These are phyloP conservation scores for Hypoxylon sp. DNA, from an alignment of 2,329 filamentous ascomycete genomes.

Conservation along the genomic window DNA sequence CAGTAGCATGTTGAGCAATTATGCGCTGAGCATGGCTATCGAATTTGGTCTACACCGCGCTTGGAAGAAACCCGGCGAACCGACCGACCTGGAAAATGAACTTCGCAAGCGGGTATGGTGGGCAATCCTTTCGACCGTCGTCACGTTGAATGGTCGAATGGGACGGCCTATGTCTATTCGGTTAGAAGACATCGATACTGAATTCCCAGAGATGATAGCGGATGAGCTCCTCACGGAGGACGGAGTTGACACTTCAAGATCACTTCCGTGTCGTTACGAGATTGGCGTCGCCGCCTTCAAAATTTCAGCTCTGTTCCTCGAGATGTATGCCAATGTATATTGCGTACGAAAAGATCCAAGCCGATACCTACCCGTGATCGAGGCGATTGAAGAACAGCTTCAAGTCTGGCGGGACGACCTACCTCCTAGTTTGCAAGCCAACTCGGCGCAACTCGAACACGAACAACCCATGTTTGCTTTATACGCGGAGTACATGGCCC, in stretches of 20 bases:
- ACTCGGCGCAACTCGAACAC: conserved; percentile 56
- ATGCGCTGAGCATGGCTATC: conserved; percentile 75
- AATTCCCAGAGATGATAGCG: conserved; percentile 77
- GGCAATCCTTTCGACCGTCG: conserved; percentile 73
- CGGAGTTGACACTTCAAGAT: conserved; percentile 67
- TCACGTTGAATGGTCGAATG: conserved; percentile 79
- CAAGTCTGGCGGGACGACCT: conserved; percentile 72
- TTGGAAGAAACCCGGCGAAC: conserved; percentile 63
- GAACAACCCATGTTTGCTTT: conserved; percentile 64
- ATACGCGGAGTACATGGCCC: conserved; percentile 65
- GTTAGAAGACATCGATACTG: conserved; percentile 81
- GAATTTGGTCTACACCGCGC: conserved; percentile 82
- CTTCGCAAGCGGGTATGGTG: conserved; percentile 84
- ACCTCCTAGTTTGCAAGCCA: conserved; percentile 69
- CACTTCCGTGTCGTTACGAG: conserved; percentile 73
- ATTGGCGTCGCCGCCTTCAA: conserved; percentile 76
- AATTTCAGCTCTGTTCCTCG: conserved; percentile 74
- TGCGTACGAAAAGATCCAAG: conserved; percentile 72
- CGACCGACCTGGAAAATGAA: conserved; percentile 75
- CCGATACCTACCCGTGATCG: conserved; percentile 73
- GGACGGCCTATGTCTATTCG: conserved; percentile 82
- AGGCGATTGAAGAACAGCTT: conserved; percentile 74
- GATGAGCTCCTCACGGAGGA: conserved; percentile 77
- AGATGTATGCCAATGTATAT: conserved; percentile 83
- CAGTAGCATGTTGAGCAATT: conserved; percentile 75